phyloP scores from a whole-genome alignment of 1,284 basidiomycete species.

The Ceratobasidium sp. region DNA sequence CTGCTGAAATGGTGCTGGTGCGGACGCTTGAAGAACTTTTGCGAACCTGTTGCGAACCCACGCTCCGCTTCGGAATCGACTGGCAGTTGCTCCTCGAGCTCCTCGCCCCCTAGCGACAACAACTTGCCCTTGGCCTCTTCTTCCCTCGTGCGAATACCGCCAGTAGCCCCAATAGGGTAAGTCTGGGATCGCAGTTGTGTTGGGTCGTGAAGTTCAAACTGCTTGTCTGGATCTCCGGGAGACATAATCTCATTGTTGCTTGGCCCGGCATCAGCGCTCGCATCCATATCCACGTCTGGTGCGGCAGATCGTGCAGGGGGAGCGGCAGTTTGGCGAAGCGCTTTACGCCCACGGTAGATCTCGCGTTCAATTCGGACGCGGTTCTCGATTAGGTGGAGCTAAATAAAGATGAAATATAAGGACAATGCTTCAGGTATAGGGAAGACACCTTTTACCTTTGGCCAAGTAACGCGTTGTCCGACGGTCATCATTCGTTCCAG shows the following conservation, averaged over 20 bases:
- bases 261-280: slow-evolving; percentile 31
- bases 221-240: slow-evolving; percentile 17
- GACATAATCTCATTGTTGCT: slow-evolving; percentile 37
- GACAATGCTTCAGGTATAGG: slow-evolving; percentile 8
- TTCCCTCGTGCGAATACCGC: background rate
- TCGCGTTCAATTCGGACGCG: slow-evolving; percentile 82
- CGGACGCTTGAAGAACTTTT: slow-evolving; percentile 41
- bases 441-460: slow-evolving; percentile 69
- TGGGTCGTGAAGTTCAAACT: slow-evolving; percentile 17
- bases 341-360: slow-evolving; percentile 82
- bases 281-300: slow-evolving; percentile 25
- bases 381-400: slow-evolving; percentile 94
- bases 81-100: slow-evolving; percentile 28
- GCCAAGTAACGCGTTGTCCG: slow-evolving; percentile 94
- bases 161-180: background rate
- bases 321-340: slow-evolving; percentile 64
- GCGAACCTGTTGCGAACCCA: slow-evolving; percentile 30
- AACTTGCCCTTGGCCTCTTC: slow-evolving; percentile 15
- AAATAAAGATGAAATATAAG: slow-evolving; percentile 15
- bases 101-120: background rate
- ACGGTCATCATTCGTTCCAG: slow-evolving; percentile 85
- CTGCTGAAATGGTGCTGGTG: slow-evolving; percentile 28
- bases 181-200: background rate
- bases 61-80: slow-evolving; percentile 42
- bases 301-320: slow-evolving; percentile 49